Evolutionary conservation across 176 grass and related monocot genomes (phyloP).

Genomic region (Aegilops bicornis): DNA sequence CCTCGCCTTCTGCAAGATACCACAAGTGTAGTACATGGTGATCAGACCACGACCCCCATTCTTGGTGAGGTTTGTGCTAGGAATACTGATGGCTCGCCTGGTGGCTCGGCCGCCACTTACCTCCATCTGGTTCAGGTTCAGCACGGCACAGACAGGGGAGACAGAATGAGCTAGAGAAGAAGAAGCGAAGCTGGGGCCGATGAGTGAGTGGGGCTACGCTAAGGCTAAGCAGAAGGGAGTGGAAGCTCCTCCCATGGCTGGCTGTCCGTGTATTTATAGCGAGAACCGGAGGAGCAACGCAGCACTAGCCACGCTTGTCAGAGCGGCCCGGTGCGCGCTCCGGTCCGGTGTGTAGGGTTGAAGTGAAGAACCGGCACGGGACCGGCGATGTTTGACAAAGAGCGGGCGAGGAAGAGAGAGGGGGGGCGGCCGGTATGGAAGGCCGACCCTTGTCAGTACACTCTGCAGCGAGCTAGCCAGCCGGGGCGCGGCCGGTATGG

Average conservation of each 20-base stretch:
- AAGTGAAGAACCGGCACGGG: neutral
- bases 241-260: neutral
- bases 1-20: constrained; percentile 2
- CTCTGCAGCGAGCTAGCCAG: neutral
- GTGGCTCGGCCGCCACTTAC: neutral
- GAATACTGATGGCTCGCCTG: neutral
- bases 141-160: neutral
- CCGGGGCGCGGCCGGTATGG: neutral
- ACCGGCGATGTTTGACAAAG: neutral
- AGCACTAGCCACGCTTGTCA: no score
- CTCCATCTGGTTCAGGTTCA: neutral
- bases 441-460: neutral
- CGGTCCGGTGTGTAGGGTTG: neutral
- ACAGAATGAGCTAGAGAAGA: neutral
- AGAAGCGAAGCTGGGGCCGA: neutral
- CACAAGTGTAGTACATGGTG: neutral
- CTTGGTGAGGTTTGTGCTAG: neutral
- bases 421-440: neutral
- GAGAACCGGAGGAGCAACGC: neutral
- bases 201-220: no score
- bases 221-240: neutral
- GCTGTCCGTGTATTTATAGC: neutral
- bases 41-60: neutral
- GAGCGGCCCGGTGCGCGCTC: no score
- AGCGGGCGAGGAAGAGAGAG: no score